Evolutionary conservation across 129 eudicot species (phyloP).

Genomic region (Artemisia argyi): DNA sequence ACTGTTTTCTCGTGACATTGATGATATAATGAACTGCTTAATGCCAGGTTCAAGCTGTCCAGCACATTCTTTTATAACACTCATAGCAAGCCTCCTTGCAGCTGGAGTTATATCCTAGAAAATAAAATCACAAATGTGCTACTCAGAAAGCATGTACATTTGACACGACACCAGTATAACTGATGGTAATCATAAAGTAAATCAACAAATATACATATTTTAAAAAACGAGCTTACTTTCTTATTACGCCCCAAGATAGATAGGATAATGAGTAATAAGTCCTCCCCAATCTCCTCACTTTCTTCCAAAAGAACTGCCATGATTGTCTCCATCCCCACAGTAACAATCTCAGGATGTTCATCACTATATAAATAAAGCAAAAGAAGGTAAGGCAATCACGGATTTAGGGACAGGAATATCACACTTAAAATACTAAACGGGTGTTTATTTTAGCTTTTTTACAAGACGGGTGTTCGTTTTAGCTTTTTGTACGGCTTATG

Average conservation of each 20-base stretch:
- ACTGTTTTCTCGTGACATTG: conserved; percentile 67
- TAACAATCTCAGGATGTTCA: conserved; percentile 71
- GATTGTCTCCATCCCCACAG: conserved; percentile 77
- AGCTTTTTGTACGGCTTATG: no score
- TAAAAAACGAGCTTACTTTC: conserved; percentile 40
- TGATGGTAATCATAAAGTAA: conserved; percentile 13
- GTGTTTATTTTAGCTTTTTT: no score
- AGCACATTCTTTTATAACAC: conserved; percentile 70
- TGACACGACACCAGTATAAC: conserved; percentile 1
- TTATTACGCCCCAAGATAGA: conserved; percentile 77
- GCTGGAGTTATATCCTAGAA: conserved; percentile 57
- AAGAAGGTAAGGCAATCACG: not conserved
- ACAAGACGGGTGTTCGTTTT: no score
- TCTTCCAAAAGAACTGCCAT: conserved; percentile 92
- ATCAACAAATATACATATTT: not conserved
- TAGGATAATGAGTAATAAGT: conserved; percentile 60
- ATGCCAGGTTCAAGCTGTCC: conserved; percentile 79
- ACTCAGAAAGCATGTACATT: not conserved
- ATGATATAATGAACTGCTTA: conserved; percentile 74
- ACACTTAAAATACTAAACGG: no score
- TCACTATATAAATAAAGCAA: conserved; percentile 48
- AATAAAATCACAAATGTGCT: conserved; percentile 19
- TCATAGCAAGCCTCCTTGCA: conserved; percentile 87
- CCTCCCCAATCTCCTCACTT: conserved; percentile 85
- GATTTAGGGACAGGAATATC: no score